phyloP scores from a whole-genome alignment of 805 yeast species.

The Blastobotrys peoriensis region DNA sequence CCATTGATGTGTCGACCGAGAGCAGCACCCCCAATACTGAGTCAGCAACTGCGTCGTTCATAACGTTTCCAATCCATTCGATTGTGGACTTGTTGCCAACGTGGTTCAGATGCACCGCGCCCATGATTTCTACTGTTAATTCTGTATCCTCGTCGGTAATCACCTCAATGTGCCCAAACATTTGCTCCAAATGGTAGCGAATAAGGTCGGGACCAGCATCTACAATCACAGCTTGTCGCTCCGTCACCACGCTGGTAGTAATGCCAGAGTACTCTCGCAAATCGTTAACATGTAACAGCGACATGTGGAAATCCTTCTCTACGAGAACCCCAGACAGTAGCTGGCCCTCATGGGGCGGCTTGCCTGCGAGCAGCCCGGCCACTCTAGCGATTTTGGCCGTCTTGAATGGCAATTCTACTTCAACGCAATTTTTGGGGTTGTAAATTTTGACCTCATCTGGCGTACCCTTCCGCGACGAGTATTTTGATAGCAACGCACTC shows the following conservation, averaged over 20 bases:
- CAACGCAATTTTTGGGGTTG: conserved; percentile 89
- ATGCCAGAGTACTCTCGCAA: conserved; percentile 83
- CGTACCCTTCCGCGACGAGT: conserved; percentile 72
- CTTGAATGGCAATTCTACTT: conserved; percentile 66
- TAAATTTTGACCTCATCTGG: conserved; percentile 85
- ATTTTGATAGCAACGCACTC: conserved; percentile 84
- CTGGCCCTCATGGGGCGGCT: conserved; percentile 39
- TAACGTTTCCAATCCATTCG: conserved; percentile 85
- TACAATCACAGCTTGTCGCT: conserved; percentile 70
- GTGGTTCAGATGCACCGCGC: conserved; percentile 48
- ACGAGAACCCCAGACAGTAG: conserved; percentile 78
- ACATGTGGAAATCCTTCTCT: conserved; percentile 84
- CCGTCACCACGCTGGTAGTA: conserved; percentile 77
- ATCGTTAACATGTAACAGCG: conserved; percentile 76
- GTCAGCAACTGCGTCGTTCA: conserved; percentile 92
- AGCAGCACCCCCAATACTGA: conserved; percentile 83
- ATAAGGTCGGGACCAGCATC: conserved; percentile 77
- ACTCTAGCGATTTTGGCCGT: conserved; percentile 82
- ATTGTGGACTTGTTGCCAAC: conserved; percentile 52
- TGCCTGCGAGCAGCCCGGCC: conserved; percentile 51
- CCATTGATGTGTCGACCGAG: conserved; percentile 91
- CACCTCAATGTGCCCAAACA: conserved; percentile 83
- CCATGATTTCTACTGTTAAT: conserved; percentile 49
- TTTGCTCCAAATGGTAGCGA: conserved; percentile 85
- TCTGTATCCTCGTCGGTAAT: conserved; percentile 40